A percentile compares a stretch with the other conserved stretches of the same genome.
These are phyloP conservation scores for Hyphopichia burtonii DNA, from an alignment of 1,139 yeast genomes.

Conservation along the genomic window DNA sequence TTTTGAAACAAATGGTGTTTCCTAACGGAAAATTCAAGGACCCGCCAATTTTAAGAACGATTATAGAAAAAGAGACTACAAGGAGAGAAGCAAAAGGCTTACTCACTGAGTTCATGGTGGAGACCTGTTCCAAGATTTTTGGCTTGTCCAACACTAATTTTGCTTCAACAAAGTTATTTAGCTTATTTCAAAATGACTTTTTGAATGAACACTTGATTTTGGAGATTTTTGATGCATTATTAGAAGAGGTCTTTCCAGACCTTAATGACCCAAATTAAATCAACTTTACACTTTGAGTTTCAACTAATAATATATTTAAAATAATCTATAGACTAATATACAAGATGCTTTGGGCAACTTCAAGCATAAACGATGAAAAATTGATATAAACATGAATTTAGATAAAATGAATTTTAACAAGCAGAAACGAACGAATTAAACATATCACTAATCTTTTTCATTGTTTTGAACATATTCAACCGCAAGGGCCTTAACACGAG, in stretches of 20 bases:
- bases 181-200: conserved; percentile 71
- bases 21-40: conserved; percentile 60
- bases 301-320: background rate
- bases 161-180: conserved; percentile 62
- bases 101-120: conserved; percentile 57
- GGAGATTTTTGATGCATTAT: conserved; percentile 41
- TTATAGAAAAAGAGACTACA: conserved; percentile 51
- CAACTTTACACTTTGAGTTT: background rate
- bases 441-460: background rate
- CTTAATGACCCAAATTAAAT: conserved; percentile 2
- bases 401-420: too few relatives aligned
- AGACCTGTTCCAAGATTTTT: conserved; percentile 70
- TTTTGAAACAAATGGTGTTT: conserved; percentile 54
- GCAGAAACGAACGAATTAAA: too few relatives aligned
- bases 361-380: too few relatives aligned
- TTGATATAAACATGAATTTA: too few relatives aligned
- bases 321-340: conserved; percentile 1
- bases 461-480: conserved; percentile 60
- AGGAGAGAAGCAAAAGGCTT: conserved; percentile 60
- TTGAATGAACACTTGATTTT: conserved; percentile 65
- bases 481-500: conserved; percentile 90
- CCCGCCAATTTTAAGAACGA: conserved; percentile 45
- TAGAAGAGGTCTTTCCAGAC: conserved; percentile 30
- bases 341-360: background rate
- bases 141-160: conserved; percentile 64